Evolutionary conservation across 2,329 filamentous ascomycete species (phyloP).

Genomic region (Colletotrichum lini): DNA sequence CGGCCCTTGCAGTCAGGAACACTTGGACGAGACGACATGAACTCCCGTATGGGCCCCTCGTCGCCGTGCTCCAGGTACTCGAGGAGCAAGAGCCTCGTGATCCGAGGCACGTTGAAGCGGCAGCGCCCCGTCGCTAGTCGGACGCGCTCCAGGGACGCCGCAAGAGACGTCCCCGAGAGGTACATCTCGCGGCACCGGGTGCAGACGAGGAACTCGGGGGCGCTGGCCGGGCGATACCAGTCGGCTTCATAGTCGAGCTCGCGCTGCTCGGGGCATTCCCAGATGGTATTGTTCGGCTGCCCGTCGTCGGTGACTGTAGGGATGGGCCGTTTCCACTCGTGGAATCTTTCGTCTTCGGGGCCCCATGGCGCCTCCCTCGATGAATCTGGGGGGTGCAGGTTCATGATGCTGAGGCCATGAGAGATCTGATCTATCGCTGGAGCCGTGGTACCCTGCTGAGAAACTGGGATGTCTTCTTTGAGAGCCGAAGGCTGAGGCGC

Average conservation of each 20-base stretch:
- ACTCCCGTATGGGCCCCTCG: conserved; percentile 47
- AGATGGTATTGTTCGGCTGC: conserved; percentile 44
- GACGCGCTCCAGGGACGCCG: conserved; percentile 48
- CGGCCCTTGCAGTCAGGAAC: conserved; percentile 50
- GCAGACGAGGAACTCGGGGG: conserved; percentile 55
- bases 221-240: conserved; percentile 50
- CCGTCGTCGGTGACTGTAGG: conserved; percentile 40
- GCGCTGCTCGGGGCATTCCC: conserved; percentile 49
- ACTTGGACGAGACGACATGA: conserved; percentile 47
- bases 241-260: conserved; percentile 48
- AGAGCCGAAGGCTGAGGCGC: not conserved
- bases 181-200: conserved; percentile 58
- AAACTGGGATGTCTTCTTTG: not conserved
- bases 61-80: conserved; percentile 48
- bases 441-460: not conserved
- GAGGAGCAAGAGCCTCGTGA: conserved; percentile 53
- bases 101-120: conserved; percentile 51
- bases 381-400: not conserved
- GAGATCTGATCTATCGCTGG: not conserved
- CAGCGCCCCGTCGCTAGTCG: conserved; percentile 46
- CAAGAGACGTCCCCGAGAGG: conserved; percentile 51
- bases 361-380: not conserved
- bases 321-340: conserved; percentile 22
- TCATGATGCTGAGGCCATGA: not conserved
- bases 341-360: conserved; percentile 11